Conservation (phyloP, 345 rosid species). For the Salix exigua region DNA sequence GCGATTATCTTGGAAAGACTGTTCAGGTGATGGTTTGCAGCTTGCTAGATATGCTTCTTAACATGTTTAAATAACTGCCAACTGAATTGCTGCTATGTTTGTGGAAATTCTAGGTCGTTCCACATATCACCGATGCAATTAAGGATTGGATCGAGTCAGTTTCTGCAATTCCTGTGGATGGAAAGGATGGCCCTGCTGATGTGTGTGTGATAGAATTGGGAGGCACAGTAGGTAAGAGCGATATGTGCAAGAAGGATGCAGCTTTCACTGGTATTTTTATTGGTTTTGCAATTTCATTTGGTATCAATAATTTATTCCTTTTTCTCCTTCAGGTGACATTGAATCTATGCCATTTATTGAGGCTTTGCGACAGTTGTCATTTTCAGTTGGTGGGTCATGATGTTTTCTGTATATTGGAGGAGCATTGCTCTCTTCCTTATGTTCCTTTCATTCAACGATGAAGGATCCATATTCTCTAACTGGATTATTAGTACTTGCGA, state of each 20-base stretch:
- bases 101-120: constrained; percentile 25
- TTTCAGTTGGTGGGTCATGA: constrained; percentile 27
- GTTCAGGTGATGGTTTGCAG: constrained; percentile 29
- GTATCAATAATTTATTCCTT: neutral
- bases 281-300: neutral
- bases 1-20: constrained; percentile 37
- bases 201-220: constrained; percentile 37
- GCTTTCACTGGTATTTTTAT: neutral
- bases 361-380: constrained; percentile 33
- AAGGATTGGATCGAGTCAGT: constrained; percentile 31
- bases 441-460: neutral
- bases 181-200: constrained; percentile 30
- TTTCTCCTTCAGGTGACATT: constrained; percentile 23
- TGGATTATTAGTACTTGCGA: neutral
- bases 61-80: neutral
- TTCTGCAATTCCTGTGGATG: constrained; percentile 28
- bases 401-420: neutral
- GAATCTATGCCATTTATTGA: constrained; percentile 38
- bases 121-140: constrained; percentile 37
- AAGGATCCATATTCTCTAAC: neutral
- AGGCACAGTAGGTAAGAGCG: constrained; percentile 40
- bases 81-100: neutral
- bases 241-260: constrained; percentile 3
- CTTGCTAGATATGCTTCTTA: neutral
- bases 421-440: neutral